phyloP scores from a whole-genome alignment of 495 filamentous ascomycete species.

The Penicillium angulare region DNA sequence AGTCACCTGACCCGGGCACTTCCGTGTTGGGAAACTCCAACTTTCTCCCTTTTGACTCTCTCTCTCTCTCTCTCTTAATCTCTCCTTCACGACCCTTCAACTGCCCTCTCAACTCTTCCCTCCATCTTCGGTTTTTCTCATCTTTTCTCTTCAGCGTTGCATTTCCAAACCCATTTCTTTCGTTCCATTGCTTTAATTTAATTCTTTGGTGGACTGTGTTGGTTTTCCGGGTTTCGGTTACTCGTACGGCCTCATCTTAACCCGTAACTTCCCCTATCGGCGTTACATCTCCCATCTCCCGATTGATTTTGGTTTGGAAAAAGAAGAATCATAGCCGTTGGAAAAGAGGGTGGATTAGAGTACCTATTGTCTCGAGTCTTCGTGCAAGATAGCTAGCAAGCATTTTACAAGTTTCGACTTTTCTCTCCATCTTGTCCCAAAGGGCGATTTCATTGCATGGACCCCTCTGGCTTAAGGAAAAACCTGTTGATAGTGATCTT shows the following conservation, averaged over 20 bases:
- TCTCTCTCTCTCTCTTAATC: slow-evolving; percentile 5
- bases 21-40: neutral
- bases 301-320: slow-evolving; percentile 20
- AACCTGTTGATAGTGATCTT: slow-evolving; percentile 26
- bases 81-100: slow-evolving; percentile 3
- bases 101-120: slow-evolving; percentile 3
- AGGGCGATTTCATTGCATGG: slow-evolving; percentile 20
- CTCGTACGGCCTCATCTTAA: neutral
- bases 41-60: neutral
- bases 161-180: too few relatives aligned
- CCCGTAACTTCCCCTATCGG: slow-evolving; percentile 4
- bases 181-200: slow-evolving; percentile 3
- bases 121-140: neutral
- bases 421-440: slow-evolving; percentile 41
- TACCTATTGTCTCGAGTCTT: slow-evolving; percentile 33
- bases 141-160: slow-evolving; percentile 12
- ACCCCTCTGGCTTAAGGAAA: slow-evolving; percentile 31
- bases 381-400: slow-evolving; percentile 52
- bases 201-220: neutral
- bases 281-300: slow-evolving; percentile 10
- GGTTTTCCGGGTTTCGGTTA: neutral
- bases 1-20: neutral
- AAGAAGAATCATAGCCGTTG: slow-evolving; percentile 23
- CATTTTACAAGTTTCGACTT: slow-evolving; percentile 50
- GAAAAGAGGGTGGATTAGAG: slow-evolving; percentile 24